Evolutionary conservation across 2,329 filamentous ascomycete species (phyloP), one percentile per base, ranked within the genome.

Genomic region (Malbranchea cinnamomea): DNA sequence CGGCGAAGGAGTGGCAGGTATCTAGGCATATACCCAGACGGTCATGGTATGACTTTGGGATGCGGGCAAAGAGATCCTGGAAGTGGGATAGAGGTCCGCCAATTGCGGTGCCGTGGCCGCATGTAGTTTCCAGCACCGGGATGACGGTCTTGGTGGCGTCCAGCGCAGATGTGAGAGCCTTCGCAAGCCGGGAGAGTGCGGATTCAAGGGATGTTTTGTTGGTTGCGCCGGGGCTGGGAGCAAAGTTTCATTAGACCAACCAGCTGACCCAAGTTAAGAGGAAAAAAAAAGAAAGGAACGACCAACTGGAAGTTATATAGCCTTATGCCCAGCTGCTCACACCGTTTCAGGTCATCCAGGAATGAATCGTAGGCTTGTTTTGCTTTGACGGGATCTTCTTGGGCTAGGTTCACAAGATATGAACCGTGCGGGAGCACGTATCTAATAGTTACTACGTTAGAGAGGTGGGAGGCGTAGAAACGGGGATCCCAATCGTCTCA

Each of bases 101-200:
- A 30, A 98, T 73, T 4, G 91, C 76, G 45, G 89, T 93, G 30
- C 85, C 85, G 32, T 72, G 69, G 3, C 83, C 82, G 2, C 87
- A 89, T 85, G 95, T 95, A 37, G 92, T 95, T 57, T 98, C 89
- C 3, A 98, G 62, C 1, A 95, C 68, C 0, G 85, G 89, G 20
- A 87, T 65, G 2, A 94, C 87, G 1, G 64, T 67, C 23, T 63
- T 67, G 0, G 81, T 92, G 34, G 77, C 80, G 32, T 67, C 63
- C 47, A 95, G 82, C 0, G 85, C 78, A 35, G 68, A 69, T 50
- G 93, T 94, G 28, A 98, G 66, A 44, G 85, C 78, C 23, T 66
- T 61, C 2, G 89, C 84, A 28, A 98, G 81, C 22, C 89, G 73
- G 9, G 57, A 63, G 34, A 92, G 76, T 3, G 85, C 85, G 12